Conservation (phyloP, 441 rosid genomes). For the Adansonia gregorii region DNA sequence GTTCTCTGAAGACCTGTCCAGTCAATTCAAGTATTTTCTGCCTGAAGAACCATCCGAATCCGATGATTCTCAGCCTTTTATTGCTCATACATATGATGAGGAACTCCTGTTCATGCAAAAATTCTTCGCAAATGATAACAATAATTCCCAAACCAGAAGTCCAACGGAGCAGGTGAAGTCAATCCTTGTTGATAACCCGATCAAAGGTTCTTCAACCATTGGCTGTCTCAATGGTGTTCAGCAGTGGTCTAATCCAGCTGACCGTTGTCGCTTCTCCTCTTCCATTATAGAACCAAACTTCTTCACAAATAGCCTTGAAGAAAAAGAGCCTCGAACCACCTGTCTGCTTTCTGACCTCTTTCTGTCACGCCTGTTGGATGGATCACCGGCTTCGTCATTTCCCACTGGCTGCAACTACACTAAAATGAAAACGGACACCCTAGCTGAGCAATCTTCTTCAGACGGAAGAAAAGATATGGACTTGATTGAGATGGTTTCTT, state of each 20-base stretch:
- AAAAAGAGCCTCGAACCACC: constrained; percentile 25
- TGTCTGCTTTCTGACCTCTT: constrained; percentile 62
- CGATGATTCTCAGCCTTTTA: constrained; percentile 45
- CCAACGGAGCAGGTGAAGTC: background rate
- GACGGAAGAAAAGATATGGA: constrained; percentile 72
- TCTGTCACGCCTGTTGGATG: constrained; percentile 59
- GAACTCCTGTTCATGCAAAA: constrained; percentile 67
- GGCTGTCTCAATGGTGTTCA: constrained; percentile 26
- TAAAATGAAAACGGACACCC: constrained; percentile 25
- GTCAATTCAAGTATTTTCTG: constrained; percentile 12
- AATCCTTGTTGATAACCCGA: background rate
- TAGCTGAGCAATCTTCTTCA: constrained; percentile 36
- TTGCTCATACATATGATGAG: constrained; percentile 57
- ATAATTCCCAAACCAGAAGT: background rate
- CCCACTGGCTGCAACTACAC: constrained; percentile 28
- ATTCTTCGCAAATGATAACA: constrained; percentile 42
- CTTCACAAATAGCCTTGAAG: constrained; percentile 21
- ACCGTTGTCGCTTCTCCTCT: constrained; percentile 17
- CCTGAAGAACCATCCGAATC: constrained; percentile 9
- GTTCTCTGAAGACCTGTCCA: constrained; percentile 25
- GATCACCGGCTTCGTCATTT: constrained; percentile 34
- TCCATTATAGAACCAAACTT: background rate
- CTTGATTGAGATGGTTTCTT: constrained; percentile 82
- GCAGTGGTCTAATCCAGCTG: constrained; percentile 23
- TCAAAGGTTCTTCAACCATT: constrained; percentile 17